Evolutionary conservation across 371 early-diverging fungal genomes (phyloP).

Genomic region (Actinomucor elegans): DNA sequence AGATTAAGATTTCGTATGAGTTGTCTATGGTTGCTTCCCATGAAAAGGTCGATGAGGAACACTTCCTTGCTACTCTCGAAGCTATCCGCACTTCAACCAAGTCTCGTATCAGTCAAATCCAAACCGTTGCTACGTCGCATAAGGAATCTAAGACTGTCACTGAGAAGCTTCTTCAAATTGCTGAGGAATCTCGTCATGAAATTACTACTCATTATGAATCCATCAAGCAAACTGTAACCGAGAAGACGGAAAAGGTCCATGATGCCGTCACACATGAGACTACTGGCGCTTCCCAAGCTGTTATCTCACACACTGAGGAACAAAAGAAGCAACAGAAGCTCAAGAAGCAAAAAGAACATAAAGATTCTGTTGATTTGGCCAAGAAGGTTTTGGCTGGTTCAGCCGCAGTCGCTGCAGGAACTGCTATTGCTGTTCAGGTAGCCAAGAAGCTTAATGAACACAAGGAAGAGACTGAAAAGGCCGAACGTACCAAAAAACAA

Average conservation of each 20-base stretch:
- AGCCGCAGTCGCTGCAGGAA: conserved; percentile 29
- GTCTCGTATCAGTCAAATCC: conserved; percentile 19
- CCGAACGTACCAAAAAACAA: conserved; percentile 8
- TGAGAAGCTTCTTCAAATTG: conserved; percentile 21
- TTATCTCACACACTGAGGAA: neutral
- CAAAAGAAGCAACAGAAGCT: neutral
- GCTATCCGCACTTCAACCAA: conserved; percentile 15
- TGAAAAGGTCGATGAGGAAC: conserved; percentile 23
- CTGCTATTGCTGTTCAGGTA: conserved; percentile 23
- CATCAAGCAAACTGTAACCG: conserved; percentile 6
- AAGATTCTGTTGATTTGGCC: conserved; percentile 18
- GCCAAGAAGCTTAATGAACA: conserved; percentile 25
- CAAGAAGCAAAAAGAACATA: conserved; percentile 13
- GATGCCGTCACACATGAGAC: neutral
- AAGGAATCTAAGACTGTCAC: conserved; percentile 16
- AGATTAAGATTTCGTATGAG: conserved; percentile 23
- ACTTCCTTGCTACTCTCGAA: conserved; percentile 20
- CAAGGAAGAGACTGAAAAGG: conserved; percentile 18
- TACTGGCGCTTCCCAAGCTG: conserved; percentile 7
- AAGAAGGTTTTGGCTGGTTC: conserved; percentile 26
- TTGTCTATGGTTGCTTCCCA: conserved; percentile 17
- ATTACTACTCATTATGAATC: conserved; percentile 11
- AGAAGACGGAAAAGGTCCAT: conserved; percentile 12
- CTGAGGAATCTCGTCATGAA: conserved; percentile 27
- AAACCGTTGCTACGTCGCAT: conserved; percentile 7